Percentiles rank a stretch among this genome's conserved stretches.
Conservation (phyloP, 768 basidiomycete species). For the Serpula lacrymans region DNA sequence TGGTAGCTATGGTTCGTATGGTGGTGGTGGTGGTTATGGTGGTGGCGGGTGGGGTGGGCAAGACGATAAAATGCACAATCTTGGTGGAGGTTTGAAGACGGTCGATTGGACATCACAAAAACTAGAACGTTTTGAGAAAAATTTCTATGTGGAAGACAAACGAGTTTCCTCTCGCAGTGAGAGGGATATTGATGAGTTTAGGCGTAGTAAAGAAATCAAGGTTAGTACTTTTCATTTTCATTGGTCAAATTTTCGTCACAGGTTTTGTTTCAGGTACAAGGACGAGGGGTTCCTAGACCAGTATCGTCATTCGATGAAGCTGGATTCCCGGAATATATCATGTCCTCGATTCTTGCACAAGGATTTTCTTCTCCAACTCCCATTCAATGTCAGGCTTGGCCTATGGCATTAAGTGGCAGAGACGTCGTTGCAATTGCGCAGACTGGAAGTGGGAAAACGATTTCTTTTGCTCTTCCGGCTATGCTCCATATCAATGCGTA, state of each 20-base stretch:
- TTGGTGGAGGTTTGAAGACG: constrained; percentile 77
- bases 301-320: constrained; percentile 91
- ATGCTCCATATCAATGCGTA: constrained; percentile 99
- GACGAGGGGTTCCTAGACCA: constrained; percentile 83
- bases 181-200: constrained; percentile 86
- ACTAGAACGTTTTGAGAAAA: constrained; percentile 91
- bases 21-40: constrained; percentile 46
- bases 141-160: constrained; percentile 93
- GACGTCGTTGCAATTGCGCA: constrained; percentile 97
- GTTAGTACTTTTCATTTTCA: constrained; percentile 32
- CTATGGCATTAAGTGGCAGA: constrained; percentile 93
- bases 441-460: constrained; percentile 98
- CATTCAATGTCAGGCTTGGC: constrained; percentile 99
- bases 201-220: constrained; percentile 82
- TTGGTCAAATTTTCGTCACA: constrained; percentile 1
- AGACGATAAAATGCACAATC: constrained; percentile 73
- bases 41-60: constrained; percentile 52
- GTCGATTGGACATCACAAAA: constrained; percentile 82
- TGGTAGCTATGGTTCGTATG: constrained; percentile 31
- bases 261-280: constrained; percentile 65
- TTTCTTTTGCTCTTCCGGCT: constrained; percentile 95
- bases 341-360: constrained; percentile 90
- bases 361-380: constrained; percentile 90
- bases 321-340: constrained; percentile 95
- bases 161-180: constrained; percentile 75